Conservation (phyloP, 306 rosid species). For the Echinosophora koreensis region DNA sequence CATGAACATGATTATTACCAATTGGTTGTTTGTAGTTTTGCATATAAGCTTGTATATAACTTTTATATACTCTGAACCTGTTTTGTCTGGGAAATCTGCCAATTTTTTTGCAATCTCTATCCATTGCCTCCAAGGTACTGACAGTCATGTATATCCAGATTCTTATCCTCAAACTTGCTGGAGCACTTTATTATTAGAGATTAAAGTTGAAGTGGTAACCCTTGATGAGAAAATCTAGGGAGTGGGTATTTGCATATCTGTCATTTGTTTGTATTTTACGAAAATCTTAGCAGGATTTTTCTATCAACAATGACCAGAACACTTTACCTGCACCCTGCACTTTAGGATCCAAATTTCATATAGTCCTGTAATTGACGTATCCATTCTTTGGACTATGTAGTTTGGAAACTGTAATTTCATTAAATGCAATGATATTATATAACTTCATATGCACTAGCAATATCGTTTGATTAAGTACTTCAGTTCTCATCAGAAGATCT, state of each 20-base stretch:
- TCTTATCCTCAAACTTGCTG: background rate
- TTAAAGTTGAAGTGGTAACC: constrained; percentile 4
- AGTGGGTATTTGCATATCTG: background rate
- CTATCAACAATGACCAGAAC: background rate
- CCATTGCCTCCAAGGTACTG: background rate
- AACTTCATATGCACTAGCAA: constrained; percentile 16
- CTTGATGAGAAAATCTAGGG: constrained; percentile 1
- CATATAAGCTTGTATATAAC: no score
- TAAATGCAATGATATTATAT: constrained; percentile 31
- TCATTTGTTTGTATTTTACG: background rate
- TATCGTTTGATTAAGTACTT: constrained; percentile 19
- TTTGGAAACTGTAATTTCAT: constrained; percentile 10
- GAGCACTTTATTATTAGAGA: background rate
- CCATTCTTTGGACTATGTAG: background rate
- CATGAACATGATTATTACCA: constrained; percentile 5
- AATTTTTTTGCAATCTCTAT: constrained; percentile 9
- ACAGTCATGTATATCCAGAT: background rate
- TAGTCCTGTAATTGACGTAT: background rate
- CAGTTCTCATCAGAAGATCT: constrained; percentile 30
- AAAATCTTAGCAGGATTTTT: background rate
- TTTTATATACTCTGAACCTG: no score
- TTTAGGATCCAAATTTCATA: constrained; percentile 15
- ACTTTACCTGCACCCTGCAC: background rate
- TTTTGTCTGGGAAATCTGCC: no score
- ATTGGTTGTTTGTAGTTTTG: no score